These are phyloP conservation scores for Phytopythium litorale DNA, from an alignment of 352 stramenopile species.

Conservation along the genomic window DNA sequence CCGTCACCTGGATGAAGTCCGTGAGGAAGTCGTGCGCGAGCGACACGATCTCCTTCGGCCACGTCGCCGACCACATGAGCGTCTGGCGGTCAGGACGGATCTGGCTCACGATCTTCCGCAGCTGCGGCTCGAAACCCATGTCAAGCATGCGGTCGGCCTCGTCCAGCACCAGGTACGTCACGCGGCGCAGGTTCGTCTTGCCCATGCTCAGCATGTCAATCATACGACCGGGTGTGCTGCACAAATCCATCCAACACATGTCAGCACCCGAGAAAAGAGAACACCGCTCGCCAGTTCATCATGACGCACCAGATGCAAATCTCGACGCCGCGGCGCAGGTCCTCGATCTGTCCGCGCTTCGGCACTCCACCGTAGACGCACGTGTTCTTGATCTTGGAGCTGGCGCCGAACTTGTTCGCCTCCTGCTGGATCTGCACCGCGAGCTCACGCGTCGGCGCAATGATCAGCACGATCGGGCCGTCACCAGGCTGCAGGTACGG, in stretches of 20 bases:
- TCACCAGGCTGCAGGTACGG: conserved; percentile 95
- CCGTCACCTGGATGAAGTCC: conserved; percentile 96
- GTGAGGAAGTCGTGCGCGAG: conserved; percentile 97
- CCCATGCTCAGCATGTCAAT: conserved; percentile 97
- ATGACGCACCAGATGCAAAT: conserved; percentile 73
- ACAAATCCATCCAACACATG: neutral
- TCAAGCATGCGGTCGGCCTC: conserved; percentile 97
- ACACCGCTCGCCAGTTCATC: too few relatives aligned
- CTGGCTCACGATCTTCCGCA: conserved; percentile 96
- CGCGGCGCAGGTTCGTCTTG: conserved; percentile 94
- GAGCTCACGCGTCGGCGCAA: conserved; percentile 98
- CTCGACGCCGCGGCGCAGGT: conserved; percentile 77
- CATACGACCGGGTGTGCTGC: conserved; percentile 94
- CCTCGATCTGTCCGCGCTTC: conserved; percentile 90
- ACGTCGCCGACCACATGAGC: conserved; percentile 99
- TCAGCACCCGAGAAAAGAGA: neutral
- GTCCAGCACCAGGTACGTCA: conserved; percentile 99
- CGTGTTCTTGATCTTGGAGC: conserved; percentile 98
- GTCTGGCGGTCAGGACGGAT: conserved; percentile 98
- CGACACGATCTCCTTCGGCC: conserved; percentile 97
- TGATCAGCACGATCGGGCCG: conserved; percentile 97
- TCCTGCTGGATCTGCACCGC: conserved; percentile 99
- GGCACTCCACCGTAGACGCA: conserved; percentile 98
- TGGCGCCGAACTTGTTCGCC: conserved; percentile 97
- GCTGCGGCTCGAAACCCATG: conserved; percentile 94